Evolutionary conservation across 768 basidiomycete species (phyloP).

Genomic region (Holtermannia corniformis): DNA sequence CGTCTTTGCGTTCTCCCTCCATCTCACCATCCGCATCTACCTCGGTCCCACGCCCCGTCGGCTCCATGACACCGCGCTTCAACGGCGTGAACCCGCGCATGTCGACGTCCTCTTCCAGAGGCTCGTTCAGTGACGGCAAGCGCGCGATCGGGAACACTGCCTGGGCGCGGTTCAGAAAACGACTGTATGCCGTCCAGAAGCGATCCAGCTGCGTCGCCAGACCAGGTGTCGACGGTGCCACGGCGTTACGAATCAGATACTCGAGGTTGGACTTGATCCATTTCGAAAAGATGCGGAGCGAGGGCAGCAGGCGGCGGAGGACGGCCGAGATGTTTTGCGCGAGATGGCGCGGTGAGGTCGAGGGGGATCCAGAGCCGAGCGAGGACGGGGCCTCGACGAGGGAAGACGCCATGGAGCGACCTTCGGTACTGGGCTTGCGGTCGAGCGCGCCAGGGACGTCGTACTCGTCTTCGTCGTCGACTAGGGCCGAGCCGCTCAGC

Average conservation of each 20-base stretch:
- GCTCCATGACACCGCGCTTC: conserved; percentile 49
- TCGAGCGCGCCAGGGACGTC: background rate
- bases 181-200: conserved; percentile 66
- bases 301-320: conserved; percentile 75
- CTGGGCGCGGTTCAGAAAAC: conserved; percentile 56
- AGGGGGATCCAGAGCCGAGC: background rate
- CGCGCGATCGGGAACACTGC: conserved; percentile 58
- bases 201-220: conserved; percentile 26
- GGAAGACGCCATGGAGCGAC: background rate
- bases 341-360: background rate
- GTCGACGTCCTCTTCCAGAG: conserved; percentile 84
- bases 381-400: background rate
- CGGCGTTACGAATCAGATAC: conserved; percentile 50
- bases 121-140: conserved; percentile 51
- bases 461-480: conserved; percentile 9
- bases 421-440: background rate
- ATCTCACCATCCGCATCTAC: conserved; percentile 1
- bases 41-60: background rate
- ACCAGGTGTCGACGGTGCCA: conserved; percentile 3
- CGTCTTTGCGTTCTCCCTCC: conserved; percentile 30
- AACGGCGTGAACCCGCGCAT: conserved; percentile 80
- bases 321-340: conserved; percentile 60
- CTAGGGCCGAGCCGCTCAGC: conserved; percentile 6
- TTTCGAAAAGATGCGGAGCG: conserved; percentile 75
- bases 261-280: conserved; percentile 74